Percentiles rank a stretch among this genome's conserved stretches.
phyloP scores from a whole-genome alignment of 2,329 filamentous ascomycete genomes.

The Leptographium wingfieldii region DNA sequence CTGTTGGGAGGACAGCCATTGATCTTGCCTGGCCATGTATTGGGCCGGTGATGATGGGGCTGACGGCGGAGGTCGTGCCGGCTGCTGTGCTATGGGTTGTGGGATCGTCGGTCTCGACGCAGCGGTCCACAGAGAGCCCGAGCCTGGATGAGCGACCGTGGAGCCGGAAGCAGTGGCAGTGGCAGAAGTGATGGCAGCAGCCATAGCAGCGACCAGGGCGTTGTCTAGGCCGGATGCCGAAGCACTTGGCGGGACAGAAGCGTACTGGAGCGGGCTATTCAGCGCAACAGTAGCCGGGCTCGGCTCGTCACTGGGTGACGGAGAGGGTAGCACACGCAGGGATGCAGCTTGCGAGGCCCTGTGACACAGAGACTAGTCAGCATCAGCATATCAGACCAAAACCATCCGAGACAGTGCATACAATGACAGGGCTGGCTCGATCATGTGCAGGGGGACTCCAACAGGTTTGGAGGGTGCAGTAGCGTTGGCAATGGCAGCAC shows the following conservation, averaged over 20 bases:
- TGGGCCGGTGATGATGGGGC: background rate
- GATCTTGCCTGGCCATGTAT: background rate
- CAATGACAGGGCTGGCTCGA: background rate
- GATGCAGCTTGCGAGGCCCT: slow-evolving; percentile 6
- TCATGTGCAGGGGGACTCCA: background rate
- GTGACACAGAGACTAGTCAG: background rate
- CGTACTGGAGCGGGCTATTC: background rate
- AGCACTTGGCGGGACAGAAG: background rate
- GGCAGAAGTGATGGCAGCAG: background rate
- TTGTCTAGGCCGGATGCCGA: background rate
- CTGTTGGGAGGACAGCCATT: background rate
- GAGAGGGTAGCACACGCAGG: slow-evolving; percentile 40
- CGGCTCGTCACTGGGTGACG: slow-evolving; percentile 48
- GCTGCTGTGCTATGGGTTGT: background rate
- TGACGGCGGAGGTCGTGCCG: background rate
- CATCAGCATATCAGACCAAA: background rate
- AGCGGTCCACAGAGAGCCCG: background rate
- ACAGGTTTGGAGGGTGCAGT: background rate
- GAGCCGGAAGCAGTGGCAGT: background rate
- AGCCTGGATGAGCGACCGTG: background rate
- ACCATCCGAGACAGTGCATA: background rate
- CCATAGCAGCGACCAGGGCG: background rate
- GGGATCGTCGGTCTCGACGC: no score
- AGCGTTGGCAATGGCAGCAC: background rate
- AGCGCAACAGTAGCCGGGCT: slow-evolving; percentile 27